Conservation (phyloP, 2,329 filamentous ascomycete species). For the Immersiporthe knoxdaviesiana region DNA sequence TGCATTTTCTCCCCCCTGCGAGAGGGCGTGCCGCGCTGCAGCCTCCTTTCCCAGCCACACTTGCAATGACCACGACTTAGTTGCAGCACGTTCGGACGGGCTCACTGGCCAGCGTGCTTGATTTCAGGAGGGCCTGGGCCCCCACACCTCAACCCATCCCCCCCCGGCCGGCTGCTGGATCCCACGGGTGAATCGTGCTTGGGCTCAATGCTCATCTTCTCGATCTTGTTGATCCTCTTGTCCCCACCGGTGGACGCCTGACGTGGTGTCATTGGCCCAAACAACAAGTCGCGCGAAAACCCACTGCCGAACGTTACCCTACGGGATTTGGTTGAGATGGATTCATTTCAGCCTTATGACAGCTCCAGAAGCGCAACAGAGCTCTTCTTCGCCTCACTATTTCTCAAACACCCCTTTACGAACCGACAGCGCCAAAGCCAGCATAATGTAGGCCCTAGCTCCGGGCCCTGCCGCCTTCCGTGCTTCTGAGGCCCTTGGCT, state of each 20-base stretch:
- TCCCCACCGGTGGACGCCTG: constrained; percentile 3
- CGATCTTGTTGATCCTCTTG: constrained; percentile 23
- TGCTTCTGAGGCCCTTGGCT: neutral
- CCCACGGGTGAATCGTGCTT: constrained; percentile 24
- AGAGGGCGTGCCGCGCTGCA: neutral
- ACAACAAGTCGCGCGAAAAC: neutral
- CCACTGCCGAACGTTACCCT: constrained; percentile 28
- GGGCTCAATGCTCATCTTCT: constrained; percentile 18
- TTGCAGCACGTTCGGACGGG: neutral
- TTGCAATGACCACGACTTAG: neutral
- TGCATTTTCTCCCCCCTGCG: neutral
- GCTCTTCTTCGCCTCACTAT: neutral
- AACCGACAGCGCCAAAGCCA: neutral
- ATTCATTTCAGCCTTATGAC: constrained; percentile 28
- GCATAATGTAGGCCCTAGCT: neutral
- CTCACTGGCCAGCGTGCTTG: constrained; percentile 18
- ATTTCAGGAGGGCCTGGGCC: constrained; percentile 24
- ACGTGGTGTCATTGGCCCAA: constrained; percentile 18
- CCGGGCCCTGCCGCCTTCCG: neutral
- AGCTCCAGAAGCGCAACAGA: neutral
- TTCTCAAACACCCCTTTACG: neutral
- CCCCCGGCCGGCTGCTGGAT: constrained; percentile 19
- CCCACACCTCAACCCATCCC: constrained; percentile 13
- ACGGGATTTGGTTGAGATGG: constrained; percentile 19
- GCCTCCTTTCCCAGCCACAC: neutral